Evolutionary conservation across 345 rosid species (phyloP), one percentile per base, ranked within the genome.

Genomic region (Hirschfeldia incana): DNA sequence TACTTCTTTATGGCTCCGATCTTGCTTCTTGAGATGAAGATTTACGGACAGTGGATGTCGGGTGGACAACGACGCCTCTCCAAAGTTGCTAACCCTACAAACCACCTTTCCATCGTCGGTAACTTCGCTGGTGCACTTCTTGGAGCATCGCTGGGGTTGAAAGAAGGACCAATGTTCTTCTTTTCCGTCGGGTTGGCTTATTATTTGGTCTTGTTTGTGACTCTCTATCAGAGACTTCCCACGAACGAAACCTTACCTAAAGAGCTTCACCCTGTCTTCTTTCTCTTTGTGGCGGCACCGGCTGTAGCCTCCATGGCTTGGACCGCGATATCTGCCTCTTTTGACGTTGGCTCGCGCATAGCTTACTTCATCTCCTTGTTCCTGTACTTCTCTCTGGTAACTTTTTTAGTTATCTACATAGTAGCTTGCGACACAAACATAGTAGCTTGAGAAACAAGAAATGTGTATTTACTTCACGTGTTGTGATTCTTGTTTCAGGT

Each of bases 21-120:
- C 73, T 85, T 94, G 67, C 70, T 76, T 63, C 89, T 92, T 3
- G 98, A 91, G 84, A 86, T 92, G 21, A 94, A 92, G 80, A 88
- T 94, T 34, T 94, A 94, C 16, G 98, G 98, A 33, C 98, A 92
- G 77, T 94, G 97, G 98, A 94, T 94, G 98, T 92, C 97, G 0
- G 97, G 97, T 12, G 97, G 98, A 1, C 94, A 88, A 70, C 46
- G 97, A 69, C 85, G 98, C 81, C 97, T 92, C 67, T 94, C 98
- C 1, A 89, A 91, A 68, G 97, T 94, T 59, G 98, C 98, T 8
- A 94, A 94, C 62, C 98, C 97, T 65, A 88, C 98, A 1, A 92
- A 92, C 73, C 98, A 94, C 84, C 86, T 94, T 8, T 82, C 97
- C 0, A 63, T 92, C 4, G 94, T 92, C 1, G 98, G 98, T 36